These are phyloP conservation scores for Carpinus viminea DNA, from an alignment of 306 rosid species.

Conservation along the genomic window DNA sequence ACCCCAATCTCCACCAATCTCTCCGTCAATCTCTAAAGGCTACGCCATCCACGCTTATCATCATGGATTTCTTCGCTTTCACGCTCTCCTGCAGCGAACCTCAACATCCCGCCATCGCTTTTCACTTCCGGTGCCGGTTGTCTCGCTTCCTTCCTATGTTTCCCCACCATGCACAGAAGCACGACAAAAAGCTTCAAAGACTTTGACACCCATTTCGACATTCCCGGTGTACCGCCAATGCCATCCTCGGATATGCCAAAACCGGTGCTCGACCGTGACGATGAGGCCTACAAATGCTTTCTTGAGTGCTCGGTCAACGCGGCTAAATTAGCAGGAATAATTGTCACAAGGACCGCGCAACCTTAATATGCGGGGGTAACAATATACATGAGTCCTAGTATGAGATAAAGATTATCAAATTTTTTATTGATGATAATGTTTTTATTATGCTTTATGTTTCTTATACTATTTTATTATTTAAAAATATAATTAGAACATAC, in stretches of 20 bases:
- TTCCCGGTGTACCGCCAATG: constrained; percentile 31
- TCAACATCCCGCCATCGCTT: constrained; percentile 42
- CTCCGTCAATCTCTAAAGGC: constrained; percentile 20
- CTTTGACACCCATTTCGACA: background rate
- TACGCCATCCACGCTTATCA: constrained; percentile 33
- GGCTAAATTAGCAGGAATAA: constrained; percentile 35
- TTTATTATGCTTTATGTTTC: no score
- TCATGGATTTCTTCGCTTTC: constrained; percentile 43
- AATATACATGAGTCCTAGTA: no score
- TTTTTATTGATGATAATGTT: no score
- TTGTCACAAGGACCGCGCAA: no score
- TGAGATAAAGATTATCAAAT: no score
- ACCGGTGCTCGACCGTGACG: constrained; percentile 30
- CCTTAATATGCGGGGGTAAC: no score
- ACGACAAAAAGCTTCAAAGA: constrained; percentile 25
- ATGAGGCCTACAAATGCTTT: constrained; percentile 17
- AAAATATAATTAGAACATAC: no score
- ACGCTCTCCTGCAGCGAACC: constrained; percentile 9
- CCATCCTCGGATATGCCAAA: constrained; percentile 27
- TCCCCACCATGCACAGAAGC: constrained; percentile 23
- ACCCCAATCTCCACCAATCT: constrained; percentile 19
- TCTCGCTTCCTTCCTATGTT: constrained; percentile 8
- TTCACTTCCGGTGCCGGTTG: constrained; percentile 34
- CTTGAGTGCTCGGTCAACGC: background rate
- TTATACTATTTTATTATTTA: no score